These are phyloP conservation scores for Podila verticillata DNA, from an alignment of 192 early-diverging fungal genomes.

Conservation along the genomic window DNA sequence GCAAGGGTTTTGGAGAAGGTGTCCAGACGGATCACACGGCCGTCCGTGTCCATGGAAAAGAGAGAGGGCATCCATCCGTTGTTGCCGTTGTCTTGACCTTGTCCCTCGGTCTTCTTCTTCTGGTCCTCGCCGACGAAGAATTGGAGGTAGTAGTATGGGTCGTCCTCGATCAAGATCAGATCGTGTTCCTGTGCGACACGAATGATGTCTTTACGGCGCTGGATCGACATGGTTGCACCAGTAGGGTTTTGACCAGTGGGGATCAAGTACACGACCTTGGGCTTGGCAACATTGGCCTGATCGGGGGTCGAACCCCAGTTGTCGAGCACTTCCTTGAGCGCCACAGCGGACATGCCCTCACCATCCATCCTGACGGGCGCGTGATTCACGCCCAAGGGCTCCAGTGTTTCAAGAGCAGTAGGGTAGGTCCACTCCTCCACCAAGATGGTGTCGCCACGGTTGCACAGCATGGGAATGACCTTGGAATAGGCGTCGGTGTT, in stretches of 20 bases:
- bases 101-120: slow-evolving; percentile 36
- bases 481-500: slow-evolving; percentile 71
- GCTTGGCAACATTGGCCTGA: slow-evolving; percentile 44
- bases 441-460: slow-evolving; percentile 66
- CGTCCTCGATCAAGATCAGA: slow-evolving; percentile 88
- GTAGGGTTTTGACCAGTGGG: slow-evolving; percentile 92
- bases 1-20: slow-evolving; percentile 88
- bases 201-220: slow-evolving; percentile 79
- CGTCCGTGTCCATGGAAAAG: slow-evolving; percentile 84
- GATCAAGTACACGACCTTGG: slow-evolving; percentile 74
- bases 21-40: slow-evolving; percentile 87
- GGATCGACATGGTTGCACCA: slow-evolving; percentile 79
- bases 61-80: slow-evolving; percentile 69
- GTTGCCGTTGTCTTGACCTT: slow-evolving; percentile 14
- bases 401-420: slow-evolving; percentile 62
- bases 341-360: slow-evolving; percentile 68
- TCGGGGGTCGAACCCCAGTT: slow-evolving; percentile 47
- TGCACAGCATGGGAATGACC: slow-evolving; percentile 63
- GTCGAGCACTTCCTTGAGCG: slow-evolving; percentile 56
- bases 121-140: slow-evolving; percentile 44
- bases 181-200: slow-evolving; percentile 74
- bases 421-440: slow-evolving; percentile 77
- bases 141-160: slow-evolving; percentile 93
- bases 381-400: slow-evolving; percentile 58
- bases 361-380: slow-evolving; percentile 65